Evolutionary conservation across 495 filamentous ascomycete genomes (phyloP).

Genomic region (Chaetomium fimeti): DNA sequence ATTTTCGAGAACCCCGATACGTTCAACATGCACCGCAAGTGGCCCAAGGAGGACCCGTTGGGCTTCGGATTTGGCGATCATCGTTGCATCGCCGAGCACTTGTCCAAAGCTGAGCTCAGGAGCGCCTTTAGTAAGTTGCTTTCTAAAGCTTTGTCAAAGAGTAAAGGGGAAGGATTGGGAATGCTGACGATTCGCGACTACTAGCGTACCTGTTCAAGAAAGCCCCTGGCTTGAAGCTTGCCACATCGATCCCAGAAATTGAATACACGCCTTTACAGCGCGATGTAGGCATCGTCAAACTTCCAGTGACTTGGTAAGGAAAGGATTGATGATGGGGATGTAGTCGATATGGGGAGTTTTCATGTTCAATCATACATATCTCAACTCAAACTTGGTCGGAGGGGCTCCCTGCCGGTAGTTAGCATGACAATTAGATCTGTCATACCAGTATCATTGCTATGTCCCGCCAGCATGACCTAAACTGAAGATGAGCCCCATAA

Average conservation of each 20-base stretch:
- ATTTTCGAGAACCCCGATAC: conserved; percentile 40
- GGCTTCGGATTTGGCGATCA: conserved; percentile 48
- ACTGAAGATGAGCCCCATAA: too few species aligned
- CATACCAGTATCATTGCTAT: too few species aligned
- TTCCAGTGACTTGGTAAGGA: conserved; percentile 32
- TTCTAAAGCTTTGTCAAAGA: not conserved
- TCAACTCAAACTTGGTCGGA: too few species aligned
- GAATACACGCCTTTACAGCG: conserved; percentile 38
- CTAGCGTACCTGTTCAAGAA: conserved; percentile 35
- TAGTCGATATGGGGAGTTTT: too few species aligned
- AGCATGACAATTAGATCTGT: too few species aligned
- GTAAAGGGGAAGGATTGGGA: not conserved
- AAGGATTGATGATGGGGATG: not conserved
- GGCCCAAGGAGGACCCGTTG: conserved; percentile 37
- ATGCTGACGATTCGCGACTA: conserved; percentile 4
- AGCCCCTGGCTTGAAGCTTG: conserved; percentile 41
- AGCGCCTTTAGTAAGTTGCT: conserved; percentile 41
- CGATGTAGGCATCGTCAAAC: conserved; percentile 43
- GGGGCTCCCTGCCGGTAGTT: too few species aligned
- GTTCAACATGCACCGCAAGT: conserved; percentile 47
- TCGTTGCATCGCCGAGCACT: conserved; percentile 45
- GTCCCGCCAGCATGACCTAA: too few species aligned
- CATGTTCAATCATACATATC: too few species aligned
- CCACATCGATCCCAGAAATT: conserved; percentile 37
- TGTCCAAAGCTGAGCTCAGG: conserved; percentile 42